Base-by-base conservation (phyloP, 2,329 filamentous ascomycete species). In the Stagonosporopsis chrysanthemi region DNA sequence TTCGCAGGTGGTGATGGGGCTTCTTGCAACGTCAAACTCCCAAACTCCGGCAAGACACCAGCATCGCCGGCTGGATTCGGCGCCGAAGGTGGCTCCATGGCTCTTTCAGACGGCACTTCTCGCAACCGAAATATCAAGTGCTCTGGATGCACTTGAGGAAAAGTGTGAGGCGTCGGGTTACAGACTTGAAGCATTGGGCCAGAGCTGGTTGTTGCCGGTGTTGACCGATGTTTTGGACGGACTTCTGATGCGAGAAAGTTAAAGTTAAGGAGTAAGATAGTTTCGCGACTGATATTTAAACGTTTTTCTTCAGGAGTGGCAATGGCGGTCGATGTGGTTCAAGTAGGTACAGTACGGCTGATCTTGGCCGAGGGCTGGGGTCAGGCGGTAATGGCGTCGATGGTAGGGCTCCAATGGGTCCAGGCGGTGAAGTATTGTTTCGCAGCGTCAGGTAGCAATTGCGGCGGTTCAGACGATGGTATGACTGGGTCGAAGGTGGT, bases 21-120 rank as follows among this genome's bases (percentile, higher is more conserved):
- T 63, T 76, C 68, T 51, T 73, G 69, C 35, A 74, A 56, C 33
- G 62, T 67, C 15, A 76, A 65, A 28, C 64, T 66, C 23, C 65
- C 58, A 51, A 77, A 75, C 23, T 70, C 69, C 26, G 76, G 76
- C 41, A 78, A 70, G 11, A 77, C 75, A 42, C 75, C 76, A n/a
- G 72, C 69, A 61, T 78, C 76, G 43, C 72, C 71, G 15, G 76
- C 76, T 43, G 76, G 76, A 52, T 78, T 77, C 45, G 76, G 76
- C 41, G 75, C 75, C 24, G 74, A 73, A 15, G 75, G 75, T 29
- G 74, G 74, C 60, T 70, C 65, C 65, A 67, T 70, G 49, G 53
- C 61, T 51, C 46, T 67, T 56, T 56, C 56, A 33, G 48, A 57
- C 51, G 52, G 52, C 31, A 63, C 56, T 53, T 52, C 56, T 56